Conservation (phyloP, 2,329 filamentous ascomycete genomes). For the Xylariaceae sp. region DNA sequence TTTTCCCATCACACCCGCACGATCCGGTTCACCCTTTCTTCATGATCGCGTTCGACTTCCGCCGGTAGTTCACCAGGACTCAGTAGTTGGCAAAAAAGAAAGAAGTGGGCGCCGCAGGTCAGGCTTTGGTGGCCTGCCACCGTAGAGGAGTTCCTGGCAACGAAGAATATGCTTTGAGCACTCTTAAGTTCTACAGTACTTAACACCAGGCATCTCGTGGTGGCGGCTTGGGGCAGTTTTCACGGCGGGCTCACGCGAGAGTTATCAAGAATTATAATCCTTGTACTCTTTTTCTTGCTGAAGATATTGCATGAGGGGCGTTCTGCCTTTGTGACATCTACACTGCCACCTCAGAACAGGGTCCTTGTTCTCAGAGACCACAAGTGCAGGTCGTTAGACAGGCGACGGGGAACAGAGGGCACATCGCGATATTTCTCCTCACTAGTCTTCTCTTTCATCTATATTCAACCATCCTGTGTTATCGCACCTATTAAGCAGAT, state of each 20-base stretch:
- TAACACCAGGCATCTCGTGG: constrained; percentile 16
- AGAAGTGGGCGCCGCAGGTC: background rate
- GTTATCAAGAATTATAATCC: constrained; percentile 30
- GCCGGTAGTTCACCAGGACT: background rate
- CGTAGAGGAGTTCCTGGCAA: constrained; percentile 6
- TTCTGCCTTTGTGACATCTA: constrained; percentile 31
- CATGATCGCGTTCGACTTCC: constrained; percentile 5
- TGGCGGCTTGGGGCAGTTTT: constrained; percentile 25
- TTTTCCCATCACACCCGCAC: background rate
- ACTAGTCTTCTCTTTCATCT: constrained; percentile 1
- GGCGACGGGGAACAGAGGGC: constrained; percentile 1
- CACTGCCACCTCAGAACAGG: constrained; percentile 7
- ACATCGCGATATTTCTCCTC: constrained; percentile 6
- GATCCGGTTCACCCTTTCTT: background rate
- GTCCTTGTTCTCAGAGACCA: constrained; percentile 16
- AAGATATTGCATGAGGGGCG: constrained; percentile 32
- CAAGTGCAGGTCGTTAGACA: constrained; percentile 8
- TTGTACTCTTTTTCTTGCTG: constrained; percentile 30
- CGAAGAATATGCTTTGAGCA: constrained; percentile 17
- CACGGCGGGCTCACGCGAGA: constrained; percentile 22
- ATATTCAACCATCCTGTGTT: constrained; percentile 14
- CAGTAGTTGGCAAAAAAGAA: constrained; percentile 5
- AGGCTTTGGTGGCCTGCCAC: constrained; percentile 9
- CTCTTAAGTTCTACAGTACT: constrained; percentile 22
- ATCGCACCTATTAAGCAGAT: constrained; percentile 33